phyloP scores from a whole-genome alignment of 2,329 filamentous ascomycete species.

The Xylaria sp. region DNA sequence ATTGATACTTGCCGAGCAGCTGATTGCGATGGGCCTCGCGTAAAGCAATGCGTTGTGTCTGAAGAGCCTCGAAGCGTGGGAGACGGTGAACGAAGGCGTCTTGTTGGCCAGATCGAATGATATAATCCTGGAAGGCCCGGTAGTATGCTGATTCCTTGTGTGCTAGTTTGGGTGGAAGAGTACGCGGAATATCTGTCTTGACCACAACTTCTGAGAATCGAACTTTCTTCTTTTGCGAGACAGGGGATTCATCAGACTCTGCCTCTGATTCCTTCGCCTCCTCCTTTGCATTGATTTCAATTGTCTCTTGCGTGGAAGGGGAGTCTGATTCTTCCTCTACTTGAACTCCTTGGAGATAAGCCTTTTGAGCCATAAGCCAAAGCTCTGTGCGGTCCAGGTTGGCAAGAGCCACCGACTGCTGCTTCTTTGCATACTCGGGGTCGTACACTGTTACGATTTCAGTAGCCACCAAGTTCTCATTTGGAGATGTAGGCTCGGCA shows the following conservation, averaged over 20 bases:
- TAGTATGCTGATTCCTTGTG: slow-evolving; percentile 84
- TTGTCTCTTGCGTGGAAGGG: slow-evolving; percentile 52
- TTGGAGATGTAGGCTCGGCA: slow-evolving; percentile 55
- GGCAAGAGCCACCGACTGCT: slow-evolving; percentile 75
- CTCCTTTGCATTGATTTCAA: slow-evolving; percentile 50
- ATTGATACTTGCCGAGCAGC: slow-evolving; percentile 85
- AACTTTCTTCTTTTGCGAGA: slow-evolving; percentile 73
- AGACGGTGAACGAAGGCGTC: slow-evolving; percentile 89
- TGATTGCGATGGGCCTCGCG: slow-evolving; percentile 79
- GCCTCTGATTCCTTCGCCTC: slow-evolving; percentile 42
- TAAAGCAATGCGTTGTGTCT: slow-evolving; percentile 82
- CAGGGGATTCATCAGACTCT: slow-evolving; percentile 45
- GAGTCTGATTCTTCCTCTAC: slow-evolving; percentile 59
- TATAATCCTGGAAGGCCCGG: slow-evolving; percentile 82
- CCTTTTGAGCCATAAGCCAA: slow-evolving; percentile 86
- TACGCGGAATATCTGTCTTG: slow-evolving; percentile 59
- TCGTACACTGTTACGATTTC: slow-evolving; percentile 79
- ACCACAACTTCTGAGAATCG: slow-evolving; percentile 72
- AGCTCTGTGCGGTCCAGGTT: slow-evolving; percentile 86
- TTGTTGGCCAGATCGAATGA: slow-evolving; percentile 70
- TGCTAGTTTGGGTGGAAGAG: slow-evolving; percentile 63
- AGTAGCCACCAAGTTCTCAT: slow-evolving; percentile 67
- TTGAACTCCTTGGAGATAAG: slow-evolving; percentile 77
- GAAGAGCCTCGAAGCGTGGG: slow-evolving; percentile 87
- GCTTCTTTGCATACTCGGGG: slow-evolving; percentile 77